phyloP scores from a whole-genome alignment of 805 yeast genomes.

The Lachancea nothofagi region DNA sequence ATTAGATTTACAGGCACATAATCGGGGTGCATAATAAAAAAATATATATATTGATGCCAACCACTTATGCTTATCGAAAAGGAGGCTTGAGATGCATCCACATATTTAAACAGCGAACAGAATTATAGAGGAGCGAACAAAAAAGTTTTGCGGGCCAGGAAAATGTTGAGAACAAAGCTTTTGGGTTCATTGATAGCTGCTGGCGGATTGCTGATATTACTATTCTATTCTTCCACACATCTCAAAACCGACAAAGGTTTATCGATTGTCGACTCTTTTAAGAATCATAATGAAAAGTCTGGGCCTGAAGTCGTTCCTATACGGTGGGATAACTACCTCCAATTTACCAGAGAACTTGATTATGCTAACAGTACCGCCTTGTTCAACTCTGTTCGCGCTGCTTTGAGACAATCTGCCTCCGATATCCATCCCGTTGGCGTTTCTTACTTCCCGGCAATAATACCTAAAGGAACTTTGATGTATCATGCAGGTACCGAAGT shows the following conservation, averaged over 20 bases:
- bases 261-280: background rate
- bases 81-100: too few species aligned
- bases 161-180: background rate
- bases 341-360: conserved; percentile 33
- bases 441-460: conserved; percentile 51
- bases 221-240: background rate
- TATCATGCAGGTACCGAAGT: conserved; percentile 48
- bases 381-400: conserved; percentile 50
- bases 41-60: too few species aligned
- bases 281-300: background rate
- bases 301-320: background rate
- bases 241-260: background rate
- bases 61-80: too few species aligned
- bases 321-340: conserved; percentile 22
- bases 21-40: too few species aligned
- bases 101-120: too few species aligned
- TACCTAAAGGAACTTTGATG: conserved; percentile 53
- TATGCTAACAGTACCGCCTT: conserved; percentile 47
- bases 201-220: background rate
- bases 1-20: too few species aligned
- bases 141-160: too few species aligned
- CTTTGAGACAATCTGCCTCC: conserved; percentile 45
- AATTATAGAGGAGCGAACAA: too few species aligned
- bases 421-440: conserved; percentile 54
- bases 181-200: background rate